Evolutionary conservation across 23 red algal genomes (phyloP).

Genomic region (Chondrus crispus): DNA sequence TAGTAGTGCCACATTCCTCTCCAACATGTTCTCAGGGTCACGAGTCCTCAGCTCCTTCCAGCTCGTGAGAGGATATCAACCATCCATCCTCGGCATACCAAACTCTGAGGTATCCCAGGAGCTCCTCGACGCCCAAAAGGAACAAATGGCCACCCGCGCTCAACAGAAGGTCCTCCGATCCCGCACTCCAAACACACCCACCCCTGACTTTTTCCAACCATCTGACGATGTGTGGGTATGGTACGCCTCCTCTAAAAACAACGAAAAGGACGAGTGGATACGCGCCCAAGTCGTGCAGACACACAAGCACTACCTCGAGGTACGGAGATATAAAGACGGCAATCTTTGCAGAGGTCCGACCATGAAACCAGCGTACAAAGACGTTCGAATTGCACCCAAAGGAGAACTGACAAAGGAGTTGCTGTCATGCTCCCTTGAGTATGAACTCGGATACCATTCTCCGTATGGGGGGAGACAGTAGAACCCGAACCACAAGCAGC

Average conservation of each 20-base stretch:
- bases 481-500: neutral
- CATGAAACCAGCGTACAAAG: neutral
- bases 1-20: neutral
- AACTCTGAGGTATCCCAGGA: neutral
- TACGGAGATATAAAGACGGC: neutral
- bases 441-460: neutral
- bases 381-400: neutral
- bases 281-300: neutral
- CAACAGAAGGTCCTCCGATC: neutral
- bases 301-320: neutral
- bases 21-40: conserved; percentile 5
- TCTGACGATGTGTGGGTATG: neutral
- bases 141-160: neutral
- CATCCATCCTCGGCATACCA: neutral
- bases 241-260: neutral
- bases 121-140: neutral
- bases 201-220: neutral
- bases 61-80: neutral
- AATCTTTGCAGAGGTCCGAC: neutral
- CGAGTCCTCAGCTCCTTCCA: neutral
- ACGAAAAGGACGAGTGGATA: neutral
- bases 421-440: neutral
- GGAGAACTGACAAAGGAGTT: neutral
- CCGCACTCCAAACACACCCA: neutral
- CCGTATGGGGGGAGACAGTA: neutral